Evolutionary conservation across 2,329 filamentous ascomycete genomes (phyloP), one percentile per base, ranked within the genome.

Genomic region (Calycina marina): DNA sequence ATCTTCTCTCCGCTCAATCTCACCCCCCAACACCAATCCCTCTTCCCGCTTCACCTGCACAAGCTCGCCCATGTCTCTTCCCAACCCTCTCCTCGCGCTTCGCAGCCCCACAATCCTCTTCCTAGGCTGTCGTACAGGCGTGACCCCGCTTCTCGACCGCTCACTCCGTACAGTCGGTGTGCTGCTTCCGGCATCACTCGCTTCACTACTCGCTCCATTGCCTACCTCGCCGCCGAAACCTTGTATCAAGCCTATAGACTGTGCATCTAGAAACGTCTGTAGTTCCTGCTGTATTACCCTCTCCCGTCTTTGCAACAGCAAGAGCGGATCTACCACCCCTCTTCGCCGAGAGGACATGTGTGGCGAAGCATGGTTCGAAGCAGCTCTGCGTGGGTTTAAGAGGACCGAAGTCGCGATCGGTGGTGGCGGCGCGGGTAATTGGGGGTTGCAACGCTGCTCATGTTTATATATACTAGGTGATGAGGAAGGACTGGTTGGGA

Each of bases 11-110:
- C 68, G 59, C 3, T 59, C 56, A 20, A 80, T 51, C 2, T 76
- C 69, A 2, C 60, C 56, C 3, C 67, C 62, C 1, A 84, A 56
- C 14, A 72, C 59, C 0, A 63, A 60, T n/a, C 73, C 60, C 54
- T 85, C 77, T 36, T 84, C 77, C 3, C 60, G 59, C 49, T 83
- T 83, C 15, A 86, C 56, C 6, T 65, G 63, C 0, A 69, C 70
- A 4, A 86, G 57, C 32, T 73, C 69, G 3, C 63, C 58, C 51
- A 86, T 78, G 30, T 69, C 65, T 30, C 62, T 64, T 11, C 69
- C 63, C 5, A 88, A 65, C 0, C 73, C 76, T 16, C 64, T 62
- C n/a, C 81, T 65, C 1, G 77, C 76, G 12, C 66, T 64, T 16
- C 63, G 62, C 10, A 85, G 59, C 0, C 73, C 67, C 6, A 69